Conservation (phyloP, 495 filamentous ascomycete species). For the Xylaria venustula region DNA sequence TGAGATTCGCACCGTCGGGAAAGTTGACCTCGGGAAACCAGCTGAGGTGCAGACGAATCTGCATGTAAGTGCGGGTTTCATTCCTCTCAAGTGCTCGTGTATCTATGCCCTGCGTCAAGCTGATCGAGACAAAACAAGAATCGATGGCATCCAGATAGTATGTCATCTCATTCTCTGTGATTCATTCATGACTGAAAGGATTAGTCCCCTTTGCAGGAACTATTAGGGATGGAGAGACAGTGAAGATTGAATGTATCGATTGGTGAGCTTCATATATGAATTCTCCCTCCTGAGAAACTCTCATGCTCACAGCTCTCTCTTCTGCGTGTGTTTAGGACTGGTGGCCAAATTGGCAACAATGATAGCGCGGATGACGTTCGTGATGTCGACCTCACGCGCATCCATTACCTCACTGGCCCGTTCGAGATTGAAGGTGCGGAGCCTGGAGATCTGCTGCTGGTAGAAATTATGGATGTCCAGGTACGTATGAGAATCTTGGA, state of each 20-base stretch:
- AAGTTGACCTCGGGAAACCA: conserved; percentile 76
- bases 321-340: conserved; percentile 48
- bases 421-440: conserved; percentile 86
- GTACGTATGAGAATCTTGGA: conserved; percentile 1
- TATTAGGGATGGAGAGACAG: conserved; percentile 82
- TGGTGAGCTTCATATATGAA: conserved; percentile 42
- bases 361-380: conserved; percentile 86
- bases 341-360: conserved; percentile 86
- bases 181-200: neutral
- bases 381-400: conserved; percentile 77
- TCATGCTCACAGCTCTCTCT: conserved; percentile 23
- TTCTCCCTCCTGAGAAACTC: neutral
- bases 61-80: conserved; percentile 57
- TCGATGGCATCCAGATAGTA: conserved; percentile 92
- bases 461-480: conserved; percentile 96
- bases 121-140: conserved; percentile 53
- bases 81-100: neutral
- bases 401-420: conserved; percentile 88
- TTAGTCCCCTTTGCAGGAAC: conserved; percentile 72
- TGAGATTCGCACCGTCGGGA: conserved; percentile 69
- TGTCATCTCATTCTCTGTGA: conserved; percentile 14
- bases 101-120: neutral
- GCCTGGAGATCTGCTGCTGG: conserved; percentile 82
- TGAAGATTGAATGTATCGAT: conserved; percentile 95
- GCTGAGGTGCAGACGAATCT: conserved; percentile 70